Conservation (phyloP, 2,329 filamentous ascomycete genomes). For the Helminthosporium solani region DNA sequence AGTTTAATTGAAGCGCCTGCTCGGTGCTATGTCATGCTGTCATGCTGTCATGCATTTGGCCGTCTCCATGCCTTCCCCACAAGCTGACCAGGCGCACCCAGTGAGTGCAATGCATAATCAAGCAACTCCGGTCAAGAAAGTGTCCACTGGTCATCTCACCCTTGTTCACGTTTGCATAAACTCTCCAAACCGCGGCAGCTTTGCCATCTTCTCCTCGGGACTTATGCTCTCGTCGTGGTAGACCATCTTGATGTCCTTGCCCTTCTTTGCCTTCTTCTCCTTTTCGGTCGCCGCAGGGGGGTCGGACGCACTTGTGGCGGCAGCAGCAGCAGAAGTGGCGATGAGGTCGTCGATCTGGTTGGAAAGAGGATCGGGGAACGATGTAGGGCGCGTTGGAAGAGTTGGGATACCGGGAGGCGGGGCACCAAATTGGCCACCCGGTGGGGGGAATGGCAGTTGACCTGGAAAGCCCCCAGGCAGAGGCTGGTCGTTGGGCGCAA, state of each 20-base stretch:
- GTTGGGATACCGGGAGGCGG: slow-evolving; percentile 25
- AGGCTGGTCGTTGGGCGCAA: not conserved
- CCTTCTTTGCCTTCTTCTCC: slow-evolving; percentile 64
- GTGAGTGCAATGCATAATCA: no score
- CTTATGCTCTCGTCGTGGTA: slow-evolving; percentile 79
- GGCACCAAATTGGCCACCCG: slow-evolving; percentile 12
- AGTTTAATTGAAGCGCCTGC: no score
- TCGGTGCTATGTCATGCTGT: no score
- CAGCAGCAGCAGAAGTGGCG: slow-evolving; percentile 50
- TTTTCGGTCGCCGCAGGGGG: slow-evolving; percentile 21
- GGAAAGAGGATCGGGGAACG: slow-evolving; percentile 21
- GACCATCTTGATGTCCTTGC: slow-evolving; percentile 63
- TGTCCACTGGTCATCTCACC: no score
- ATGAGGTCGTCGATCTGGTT: slow-evolving; percentile 52
- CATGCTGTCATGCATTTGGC: no score
- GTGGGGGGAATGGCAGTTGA: slow-evolving; percentile 20
- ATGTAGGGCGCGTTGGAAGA: slow-evolving; percentile 43
- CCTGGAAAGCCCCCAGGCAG: slow-evolving; percentile 20
- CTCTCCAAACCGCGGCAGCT: slow-evolving; percentile 69
- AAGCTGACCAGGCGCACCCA: no score
- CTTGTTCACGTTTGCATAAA: slow-evolving; percentile 28
- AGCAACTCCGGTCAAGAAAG: no score
- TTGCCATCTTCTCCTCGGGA: slow-evolving; percentile 87
- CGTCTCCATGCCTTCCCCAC: no score
- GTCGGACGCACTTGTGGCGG: no score